A percentile compares a stretch with the other conserved stretches of the same genome.
phyloP scores from a whole-genome alignment of 2,329 filamentous ascomycete species.

The Alternaria metachromatica region DNA sequence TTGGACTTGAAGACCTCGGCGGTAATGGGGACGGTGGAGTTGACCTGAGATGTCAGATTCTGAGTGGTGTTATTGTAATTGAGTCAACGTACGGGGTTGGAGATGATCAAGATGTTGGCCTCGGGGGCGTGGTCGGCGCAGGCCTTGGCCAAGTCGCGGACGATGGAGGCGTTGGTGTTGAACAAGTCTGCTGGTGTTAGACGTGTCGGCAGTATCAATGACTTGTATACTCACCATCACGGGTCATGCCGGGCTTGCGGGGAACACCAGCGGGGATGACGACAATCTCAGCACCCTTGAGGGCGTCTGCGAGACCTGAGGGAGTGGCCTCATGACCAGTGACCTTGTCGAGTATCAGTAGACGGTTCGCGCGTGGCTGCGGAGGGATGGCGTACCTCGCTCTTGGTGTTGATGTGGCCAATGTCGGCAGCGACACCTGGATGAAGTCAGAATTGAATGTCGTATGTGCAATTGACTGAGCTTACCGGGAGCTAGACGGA shows the following conservation, averaged over 20 bases:
- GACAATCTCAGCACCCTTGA: constrained; percentile 90
- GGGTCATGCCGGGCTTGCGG: constrained; percentile 99
- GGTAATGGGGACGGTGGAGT: constrained; percentile 98
- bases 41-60: constrained; percentile 65
- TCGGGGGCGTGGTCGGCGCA: constrained; percentile 86
- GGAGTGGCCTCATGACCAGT: constrained; percentile 84
- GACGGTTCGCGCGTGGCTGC: constrained; percentile 8
- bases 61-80: not conserved
- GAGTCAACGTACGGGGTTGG: constrained; percentile 76
- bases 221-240: constrained; percentile 69
- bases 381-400: constrained; percentile 58
- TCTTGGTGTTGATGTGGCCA: constrained; percentile 99
- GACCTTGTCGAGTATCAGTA: constrained; percentile 60
- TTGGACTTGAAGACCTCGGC: constrained; percentile 95
- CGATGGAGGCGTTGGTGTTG: constrained; percentile 99
- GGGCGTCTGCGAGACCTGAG: constrained; percentile 75
- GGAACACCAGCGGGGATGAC: constrained; percentile 98
- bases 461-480: constrained; percentile 25
- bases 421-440: constrained; percentile 96
- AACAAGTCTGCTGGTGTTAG: constrained; percentile 74
- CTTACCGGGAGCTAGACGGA: constrained; percentile 89
- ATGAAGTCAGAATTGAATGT: constrained; percentile 7
- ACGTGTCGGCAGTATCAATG: not conserved
- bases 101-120: constrained; percentile 95
- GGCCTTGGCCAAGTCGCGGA: constrained; percentile 96